phyloP scores from a whole-genome alignment of 1,284 basidiomycete species.

The Marasmius sp. region DNA sequence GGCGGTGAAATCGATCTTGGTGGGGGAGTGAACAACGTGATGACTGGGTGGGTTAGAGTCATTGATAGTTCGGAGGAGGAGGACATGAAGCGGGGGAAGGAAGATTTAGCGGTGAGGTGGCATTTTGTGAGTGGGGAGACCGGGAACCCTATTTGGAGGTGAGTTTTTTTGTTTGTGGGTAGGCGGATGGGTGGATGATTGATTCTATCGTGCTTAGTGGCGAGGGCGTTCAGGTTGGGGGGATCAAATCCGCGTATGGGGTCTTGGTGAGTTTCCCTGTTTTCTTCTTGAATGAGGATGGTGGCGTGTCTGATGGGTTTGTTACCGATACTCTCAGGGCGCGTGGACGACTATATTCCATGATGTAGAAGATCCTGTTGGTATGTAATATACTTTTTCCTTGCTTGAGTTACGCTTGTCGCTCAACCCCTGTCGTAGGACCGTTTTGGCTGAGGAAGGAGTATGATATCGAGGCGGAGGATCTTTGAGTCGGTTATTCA shows the following conservation, averaged over 20 bases:
- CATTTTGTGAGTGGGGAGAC: slow-evolving; percentile 64
- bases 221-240: slow-evolving; percentile 64
- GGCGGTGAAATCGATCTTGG: slow-evolving; percentile 42
- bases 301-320: neutral
- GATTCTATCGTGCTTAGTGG: slow-evolving; percentile 39
- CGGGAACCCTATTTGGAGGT: slow-evolving; percentile 64
- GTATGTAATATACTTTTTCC: slow-evolving; percentile 28
- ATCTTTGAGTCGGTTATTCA: neutral
- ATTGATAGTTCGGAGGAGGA: slow-evolving; percentile 38
- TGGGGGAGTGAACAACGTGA: slow-evolving; percentile 36
- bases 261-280: slow-evolving; percentile 31
- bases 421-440: slow-evolving; percentile 17
- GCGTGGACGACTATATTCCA: slow-evolving; percentile 71
- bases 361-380: slow-evolving; percentile 54
- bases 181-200: neutral
- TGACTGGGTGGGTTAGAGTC: slow-evolving; percentile 55
- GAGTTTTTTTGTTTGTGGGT: slow-evolving; percentile 18
- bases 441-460: slow-evolving; percentile 33
- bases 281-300: neutral
- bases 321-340: slow-evolving; percentile 34
- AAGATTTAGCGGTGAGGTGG: slow-evolving; percentile 46
- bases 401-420: neutral
- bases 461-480: neutral
- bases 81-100: slow-evolving; percentile 20
- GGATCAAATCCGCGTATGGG: slow-evolving; percentile 56